Conservation (phyloP, 2,329 filamentous ascomycete genomes). For the Colletotrichum siamense region DNA sequence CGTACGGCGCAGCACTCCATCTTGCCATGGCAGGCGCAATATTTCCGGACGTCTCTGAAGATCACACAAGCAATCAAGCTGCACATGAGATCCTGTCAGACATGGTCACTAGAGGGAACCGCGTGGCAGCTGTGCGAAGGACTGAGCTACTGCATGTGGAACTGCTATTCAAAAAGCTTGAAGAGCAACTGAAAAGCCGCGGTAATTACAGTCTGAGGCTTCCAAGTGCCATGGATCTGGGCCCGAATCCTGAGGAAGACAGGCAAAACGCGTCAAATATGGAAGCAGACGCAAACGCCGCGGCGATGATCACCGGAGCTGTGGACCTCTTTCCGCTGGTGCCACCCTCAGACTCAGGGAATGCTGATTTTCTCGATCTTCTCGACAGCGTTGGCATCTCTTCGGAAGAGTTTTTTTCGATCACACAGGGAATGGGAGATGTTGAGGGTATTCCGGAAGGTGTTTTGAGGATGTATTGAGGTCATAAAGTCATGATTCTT, state of each 20-base stretch:
- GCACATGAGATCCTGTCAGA: not conserved
- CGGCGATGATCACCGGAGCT: not conserved
- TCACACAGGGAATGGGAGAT: not conserved
- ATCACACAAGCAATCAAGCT: not conserved
- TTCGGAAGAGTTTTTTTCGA: not conserved
- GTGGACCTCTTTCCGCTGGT: not conserved
- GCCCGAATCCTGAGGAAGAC: not conserved
- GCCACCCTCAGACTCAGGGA: not conserved
- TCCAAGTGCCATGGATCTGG: not conserved
- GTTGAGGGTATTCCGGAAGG: not conserved
- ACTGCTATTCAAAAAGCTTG: not conserved
- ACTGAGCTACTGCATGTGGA: not conserved
- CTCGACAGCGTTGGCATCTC: not conserved
- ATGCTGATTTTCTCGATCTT: not conserved
- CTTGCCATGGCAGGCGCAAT: not conserved
- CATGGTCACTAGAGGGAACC: not conserved
- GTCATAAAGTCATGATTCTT: fast-evolving
- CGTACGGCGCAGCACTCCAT: not conserved
- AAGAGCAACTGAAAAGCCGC: not conserved
- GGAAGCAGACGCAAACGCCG: not conserved
- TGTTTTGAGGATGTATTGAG: not conserved
- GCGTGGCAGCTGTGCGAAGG: not conserved
- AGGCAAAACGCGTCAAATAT: not conserved
- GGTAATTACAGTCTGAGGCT: not conserved
- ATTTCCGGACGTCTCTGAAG: not conserved